Conservation (phyloP, 2,329 filamentous ascomycete genomes). For the Allantophomopsis cytisporea region DNA sequence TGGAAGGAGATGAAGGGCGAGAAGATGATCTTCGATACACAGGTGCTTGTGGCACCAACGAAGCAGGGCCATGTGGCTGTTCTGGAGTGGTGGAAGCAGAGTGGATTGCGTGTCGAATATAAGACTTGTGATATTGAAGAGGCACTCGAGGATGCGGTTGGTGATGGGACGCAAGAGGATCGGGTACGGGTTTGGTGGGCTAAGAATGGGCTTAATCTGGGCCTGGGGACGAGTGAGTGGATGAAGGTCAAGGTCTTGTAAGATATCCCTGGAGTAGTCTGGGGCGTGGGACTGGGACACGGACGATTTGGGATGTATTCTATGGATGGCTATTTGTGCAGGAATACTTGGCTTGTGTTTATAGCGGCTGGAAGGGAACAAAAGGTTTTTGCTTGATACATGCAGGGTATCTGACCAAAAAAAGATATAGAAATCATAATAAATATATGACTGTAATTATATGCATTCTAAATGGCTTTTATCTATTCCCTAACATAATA, state of each 20-base stretch:
- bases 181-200: constrained; percentile 81
- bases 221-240: constrained; percentile 59
- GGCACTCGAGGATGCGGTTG: constrained; percentile 76
- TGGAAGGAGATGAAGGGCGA: constrained; percentile 68
- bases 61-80: constrained; percentile 76
- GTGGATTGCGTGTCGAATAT: constrained; percentile 69
- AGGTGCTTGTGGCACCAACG: constrained; percentile 76
- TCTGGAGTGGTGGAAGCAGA: constrained; percentile 79
- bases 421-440: too few relatives aligned
- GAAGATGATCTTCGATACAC: constrained; percentile 66
- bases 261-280: not conserved
- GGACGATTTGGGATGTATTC: too few relatives aligned
- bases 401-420: too few relatives aligned
- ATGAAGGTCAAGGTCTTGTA: constrained; percentile 44
- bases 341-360: too few relatives aligned
- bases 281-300: too few relatives aligned
- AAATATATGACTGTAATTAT: too few relatives aligned
- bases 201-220: constrained; percentile 53
- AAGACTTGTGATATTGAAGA: constrained; percentile 94
- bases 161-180: constrained; percentile 42
- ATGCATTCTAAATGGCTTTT: too few relatives aligned
- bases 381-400: too few relatives aligned
- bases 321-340: too few relatives aligned
- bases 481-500: too few relatives aligned
- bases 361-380: too few relatives aligned